These are phyloP conservation scores for Solanum tarapatanum DNA, from an alignment of 257 asterid genomes.

Conservation along the genomic window DNA sequence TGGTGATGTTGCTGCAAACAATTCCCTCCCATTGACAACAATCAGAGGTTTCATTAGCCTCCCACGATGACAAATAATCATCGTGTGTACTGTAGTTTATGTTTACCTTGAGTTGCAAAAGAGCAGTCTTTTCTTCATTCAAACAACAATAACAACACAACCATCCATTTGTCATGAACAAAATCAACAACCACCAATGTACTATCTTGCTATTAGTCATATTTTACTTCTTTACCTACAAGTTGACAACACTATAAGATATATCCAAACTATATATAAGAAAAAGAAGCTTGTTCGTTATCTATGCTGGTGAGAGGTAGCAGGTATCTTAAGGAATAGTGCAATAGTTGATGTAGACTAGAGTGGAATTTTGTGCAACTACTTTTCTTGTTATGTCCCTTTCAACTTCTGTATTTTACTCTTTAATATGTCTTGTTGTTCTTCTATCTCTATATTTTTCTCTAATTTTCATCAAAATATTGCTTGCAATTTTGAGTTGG, in stretches of 20 bases:
- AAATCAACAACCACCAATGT: neutral
- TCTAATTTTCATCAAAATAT: neutral
- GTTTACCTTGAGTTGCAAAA: neutral
- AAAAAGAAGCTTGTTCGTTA: neutral
- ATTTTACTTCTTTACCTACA: neutral
- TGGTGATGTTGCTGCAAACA: neutral
- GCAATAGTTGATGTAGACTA: neutral
- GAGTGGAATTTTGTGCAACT: neutral
- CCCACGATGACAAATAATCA: neutral
- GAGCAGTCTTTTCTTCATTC: neutral
- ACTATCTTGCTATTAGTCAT: neutral
- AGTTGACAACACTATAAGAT: neutral
- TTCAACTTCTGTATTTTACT: neutral
- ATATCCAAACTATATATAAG: neutral
- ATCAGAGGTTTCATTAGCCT: neutral
- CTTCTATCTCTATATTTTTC: neutral
- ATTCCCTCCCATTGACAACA: slow-evolving; percentile 1
- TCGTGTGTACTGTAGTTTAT: neutral
- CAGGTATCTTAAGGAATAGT: neutral
- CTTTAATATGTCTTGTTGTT: neutral
- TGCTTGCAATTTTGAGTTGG: neutral
- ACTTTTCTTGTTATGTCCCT: neutral
- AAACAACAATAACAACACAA: neutral
- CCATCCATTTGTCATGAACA: slow-evolving; percentile 1
- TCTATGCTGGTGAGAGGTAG: neutral